These are phyloP conservation scores for Xylaria castorea DNA, from an alignment of 495 filamentous ascomycete genomes.

Conservation along the genomic window DNA sequence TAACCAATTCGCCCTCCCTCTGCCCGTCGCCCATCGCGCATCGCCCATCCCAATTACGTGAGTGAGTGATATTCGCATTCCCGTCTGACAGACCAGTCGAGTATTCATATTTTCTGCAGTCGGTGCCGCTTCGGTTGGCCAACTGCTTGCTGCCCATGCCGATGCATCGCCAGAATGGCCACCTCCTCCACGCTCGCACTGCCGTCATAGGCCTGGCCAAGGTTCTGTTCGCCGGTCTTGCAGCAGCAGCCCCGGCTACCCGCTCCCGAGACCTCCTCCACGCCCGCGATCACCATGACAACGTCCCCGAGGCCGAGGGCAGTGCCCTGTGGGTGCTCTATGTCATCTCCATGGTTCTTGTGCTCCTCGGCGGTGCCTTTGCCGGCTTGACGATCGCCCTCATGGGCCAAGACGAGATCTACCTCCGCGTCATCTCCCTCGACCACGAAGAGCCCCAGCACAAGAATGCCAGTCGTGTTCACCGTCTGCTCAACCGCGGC, in stretches of 20 bases:
- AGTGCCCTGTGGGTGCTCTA: slow-evolving; percentile 54
- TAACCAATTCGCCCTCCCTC: neutral
- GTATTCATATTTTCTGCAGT: neutral
- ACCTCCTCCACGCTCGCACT: slow-evolving; percentile 35
- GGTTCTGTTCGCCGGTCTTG: slow-evolving; percentile 44
- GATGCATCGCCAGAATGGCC: slow-evolving; percentile 27
- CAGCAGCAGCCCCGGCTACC: slow-evolving; percentile 44
- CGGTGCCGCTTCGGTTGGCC: neutral
- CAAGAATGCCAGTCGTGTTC: slow-evolving; percentile 81
- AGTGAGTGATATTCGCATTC: neutral
- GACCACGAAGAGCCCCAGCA: slow-evolving; percentile 68
- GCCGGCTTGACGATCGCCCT: slow-evolving; percentile 93
- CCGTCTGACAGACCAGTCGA: too few species aligned
- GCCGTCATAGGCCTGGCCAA: slow-evolving; percentile 48
- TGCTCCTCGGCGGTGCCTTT: slow-evolving; percentile 90
- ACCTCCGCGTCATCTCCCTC: slow-evolving; percentile 95
- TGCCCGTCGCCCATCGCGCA: too few species aligned
- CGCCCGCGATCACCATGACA: slow-evolving; percentile 36
- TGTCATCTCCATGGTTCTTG: slow-evolving; percentile 61
- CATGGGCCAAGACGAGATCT: slow-evolving; percentile 93
- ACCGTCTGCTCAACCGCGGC: slow-evolving; percentile 79
- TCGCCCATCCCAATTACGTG: neutral
- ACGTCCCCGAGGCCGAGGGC: slow-evolving; percentile 48
- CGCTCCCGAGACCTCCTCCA: slow-evolving; percentile 35
- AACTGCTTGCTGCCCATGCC: slow-evolving; percentile 9